These are phyloP conservation scores for Phyllosticta citribraziliensis DNA, from an alignment of 2,329 filamentous ascomycete species.

Conservation along the genomic window DNA sequence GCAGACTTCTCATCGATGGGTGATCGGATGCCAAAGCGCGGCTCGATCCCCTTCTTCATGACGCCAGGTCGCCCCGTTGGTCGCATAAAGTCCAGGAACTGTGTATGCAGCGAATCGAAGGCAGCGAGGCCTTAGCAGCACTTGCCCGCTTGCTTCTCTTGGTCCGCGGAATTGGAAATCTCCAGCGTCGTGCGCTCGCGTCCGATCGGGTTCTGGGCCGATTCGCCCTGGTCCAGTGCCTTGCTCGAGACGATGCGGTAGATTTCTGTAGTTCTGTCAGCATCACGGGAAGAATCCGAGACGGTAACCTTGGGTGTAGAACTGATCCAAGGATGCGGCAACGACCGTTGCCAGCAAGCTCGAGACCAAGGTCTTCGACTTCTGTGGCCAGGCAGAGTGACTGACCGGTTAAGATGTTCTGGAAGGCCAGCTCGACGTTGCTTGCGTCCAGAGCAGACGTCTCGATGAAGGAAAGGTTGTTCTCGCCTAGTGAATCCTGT, in stretches of 20 bases:
- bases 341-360: neutral
- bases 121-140: slow-evolving; percentile 53
- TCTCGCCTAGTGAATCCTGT: slow-evolving; percentile 59
- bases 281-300: neutral
- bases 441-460: slow-evolving; percentile 96
- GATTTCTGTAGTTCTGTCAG: slow-evolving; percentile 61
- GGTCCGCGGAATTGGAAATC: slow-evolving; percentile 75
- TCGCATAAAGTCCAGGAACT: slow-evolving; percentile 5
- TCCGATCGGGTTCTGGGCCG: slow-evolving; percentile 66
- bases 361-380: neutral
- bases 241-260: slow-evolving; percentile 99
- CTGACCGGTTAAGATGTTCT: slow-evolving; percentile 96
- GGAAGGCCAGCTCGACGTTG: slow-evolving; percentile 98
- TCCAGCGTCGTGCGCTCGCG: slow-evolving; percentile 66
- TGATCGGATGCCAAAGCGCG: slow-evolving; percentile 7
- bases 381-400: slow-evolving; percentile 9
- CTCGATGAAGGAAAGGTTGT: slow-evolving; percentile 98
- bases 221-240: slow-evolving; percentile 83
- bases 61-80: slow-evolving; percentile 8
- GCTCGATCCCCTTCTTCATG: slow-evolving; percentile 4
- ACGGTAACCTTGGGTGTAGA: neutral
- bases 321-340: too few relatives aligned
- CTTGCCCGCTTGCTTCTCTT: slow-evolving; percentile 68
- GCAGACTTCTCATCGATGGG: slow-evolving; percentile 7
- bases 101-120: slow-evolving; percentile 12